phyloP scores from a whole-genome alignment of 495 filamentous ascomycete genomes.

The Aspergillus funiculosus region DNA sequence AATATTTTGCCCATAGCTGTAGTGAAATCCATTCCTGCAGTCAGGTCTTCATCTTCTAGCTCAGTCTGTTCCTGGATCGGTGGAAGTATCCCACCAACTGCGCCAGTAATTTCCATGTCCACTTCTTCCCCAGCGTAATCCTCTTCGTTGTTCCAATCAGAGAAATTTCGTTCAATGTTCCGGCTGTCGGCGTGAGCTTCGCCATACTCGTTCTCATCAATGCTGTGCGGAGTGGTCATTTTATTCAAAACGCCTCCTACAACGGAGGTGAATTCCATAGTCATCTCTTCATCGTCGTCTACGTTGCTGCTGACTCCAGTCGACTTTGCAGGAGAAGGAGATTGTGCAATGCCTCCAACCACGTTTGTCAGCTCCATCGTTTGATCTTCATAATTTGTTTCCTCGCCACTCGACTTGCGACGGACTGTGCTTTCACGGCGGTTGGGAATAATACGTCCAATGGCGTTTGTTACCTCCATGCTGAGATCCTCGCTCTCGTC shows the following conservation, averaged over 20 bases:
- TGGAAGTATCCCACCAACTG: constrained; percentile 62
- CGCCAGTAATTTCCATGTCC: constrained; percentile 70
- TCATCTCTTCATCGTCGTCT: constrained; percentile 66
- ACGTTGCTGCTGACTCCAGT: constrained; percentile 31
- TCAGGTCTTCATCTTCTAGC: constrained; percentile 40
- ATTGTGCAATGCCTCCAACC: constrained; percentile 56
- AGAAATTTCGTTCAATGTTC: constrained; percentile 19
- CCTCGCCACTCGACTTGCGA: constrained; percentile 36
- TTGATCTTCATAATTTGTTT: constrained; percentile 50
- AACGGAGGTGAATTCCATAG: constrained; percentile 75
- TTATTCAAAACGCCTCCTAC: constrained; percentile 58
- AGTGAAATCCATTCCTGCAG: constrained; percentile 57
- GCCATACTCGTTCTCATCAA: constrained; percentile 21
- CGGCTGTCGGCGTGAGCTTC: constrained; percentile 20
- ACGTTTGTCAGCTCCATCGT: constrained; percentile 77
- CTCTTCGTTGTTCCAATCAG: constrained; percentile 35
- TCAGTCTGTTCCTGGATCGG: constrained; percentile 31
- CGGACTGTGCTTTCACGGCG: constrained; percentile 30
- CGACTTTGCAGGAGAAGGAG: constrained; percentile 32
- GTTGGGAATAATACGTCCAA: constrained; percentile 72
- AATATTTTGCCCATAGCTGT: constrained; percentile 53
- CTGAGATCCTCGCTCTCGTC: constrained; percentile 61
- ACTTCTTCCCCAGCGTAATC: constrained; percentile 39
- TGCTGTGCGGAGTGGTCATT: constrained; percentile 14
- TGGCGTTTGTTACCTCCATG: constrained; percentile 77